These are phyloP conservation scores for Bassia scoparia DNA, from an alignment of 148 eudicot genomes.

Conservation along the genomic window DNA sequence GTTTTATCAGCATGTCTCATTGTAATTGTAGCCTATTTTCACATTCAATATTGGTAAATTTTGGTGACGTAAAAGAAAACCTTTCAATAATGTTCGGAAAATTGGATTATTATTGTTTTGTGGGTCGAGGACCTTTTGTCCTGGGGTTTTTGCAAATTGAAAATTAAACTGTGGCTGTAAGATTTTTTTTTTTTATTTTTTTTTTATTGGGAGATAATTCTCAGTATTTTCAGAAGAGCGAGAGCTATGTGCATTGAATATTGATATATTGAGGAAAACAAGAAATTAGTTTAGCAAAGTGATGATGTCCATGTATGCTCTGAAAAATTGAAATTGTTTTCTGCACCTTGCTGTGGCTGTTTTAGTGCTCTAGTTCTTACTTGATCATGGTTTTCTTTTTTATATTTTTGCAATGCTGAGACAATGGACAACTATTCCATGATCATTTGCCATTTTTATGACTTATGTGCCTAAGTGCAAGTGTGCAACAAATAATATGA, in stretches of 20 bases:
- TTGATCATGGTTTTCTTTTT: not conserved
- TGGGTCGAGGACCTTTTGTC: not conserved
- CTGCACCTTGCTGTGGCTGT: not conserved
- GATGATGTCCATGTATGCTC: not conserved
- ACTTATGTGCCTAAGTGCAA: not conserved
- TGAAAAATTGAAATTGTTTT: not conserved
- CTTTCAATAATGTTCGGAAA: not conserved
- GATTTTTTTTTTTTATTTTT: too few species aligned
- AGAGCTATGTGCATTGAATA: not conserved
- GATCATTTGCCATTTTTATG: not conserved
- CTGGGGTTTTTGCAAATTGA: not conserved
- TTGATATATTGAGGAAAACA: not conserved
- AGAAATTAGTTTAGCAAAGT: not conserved
- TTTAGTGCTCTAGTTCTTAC: not conserved
- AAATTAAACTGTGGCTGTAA: too few species aligned
- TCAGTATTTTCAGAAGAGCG: not conserved
- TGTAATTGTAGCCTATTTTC: not conserved
- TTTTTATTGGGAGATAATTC: not conserved
- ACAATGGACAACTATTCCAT: not conserved
- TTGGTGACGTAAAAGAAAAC: not conserved
- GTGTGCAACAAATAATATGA: not conserved
- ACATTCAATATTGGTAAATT: not conserved
- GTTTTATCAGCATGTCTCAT: not conserved
- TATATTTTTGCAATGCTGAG: not conserved
- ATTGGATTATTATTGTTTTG: not conserved